Evolutionary conservation across 441 rosid genomes (phyloP), one percentile per base, ranked within the genome.

Genomic region (Croton laevigatus): DNA sequence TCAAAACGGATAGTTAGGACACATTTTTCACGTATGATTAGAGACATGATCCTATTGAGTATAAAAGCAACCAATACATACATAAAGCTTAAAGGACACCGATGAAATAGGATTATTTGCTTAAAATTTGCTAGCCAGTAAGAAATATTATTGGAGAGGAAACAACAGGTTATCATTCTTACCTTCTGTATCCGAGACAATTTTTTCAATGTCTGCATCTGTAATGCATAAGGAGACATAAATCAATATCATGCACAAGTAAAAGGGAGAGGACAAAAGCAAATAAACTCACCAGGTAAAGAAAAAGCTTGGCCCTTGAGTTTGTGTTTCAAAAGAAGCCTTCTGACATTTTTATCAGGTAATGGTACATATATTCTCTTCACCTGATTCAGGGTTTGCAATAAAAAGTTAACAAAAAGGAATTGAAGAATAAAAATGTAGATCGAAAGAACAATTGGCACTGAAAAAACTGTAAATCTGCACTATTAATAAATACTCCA

Each of bases 291-390:
- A 88, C 96, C 73, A 34, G 96, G 91, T 65, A 91, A 81, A 65
- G 96, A 91, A 78, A 88, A 89, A 51, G 90, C 86, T 71, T 82
- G 93, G 79, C 89, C 89, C 79, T 89, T 94, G 71, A 94, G 84
- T 74, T 85, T 89, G 77, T 83, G 75, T 78, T 82, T 85, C 8
- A 91, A 81, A 74, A 94, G 97, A 78, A 84, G 78, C 80, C 81
- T 84, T 75, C 98, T 87, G 38, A 91, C 87, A 63, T 82, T 86
- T 69, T 83, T 83, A 78, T 91, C 91, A 10, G 98, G 98, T 44
- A 94, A 75, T 13, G 98, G 97, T 54, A 94, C 78, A 62, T 94
- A 91, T 74, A 94, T 94, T 84, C 93, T 86, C 86, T 93, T 93
- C 27, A 91, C 98, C 98, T 93, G 83, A 74, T 73, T 74, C 75